A percentile compares a stretch with the other conserved stretches of the same genome.
Evolutionary conservation across 306 rosid genomes (phyloP).

Genomic region (Glycine tomentella): DNA sequence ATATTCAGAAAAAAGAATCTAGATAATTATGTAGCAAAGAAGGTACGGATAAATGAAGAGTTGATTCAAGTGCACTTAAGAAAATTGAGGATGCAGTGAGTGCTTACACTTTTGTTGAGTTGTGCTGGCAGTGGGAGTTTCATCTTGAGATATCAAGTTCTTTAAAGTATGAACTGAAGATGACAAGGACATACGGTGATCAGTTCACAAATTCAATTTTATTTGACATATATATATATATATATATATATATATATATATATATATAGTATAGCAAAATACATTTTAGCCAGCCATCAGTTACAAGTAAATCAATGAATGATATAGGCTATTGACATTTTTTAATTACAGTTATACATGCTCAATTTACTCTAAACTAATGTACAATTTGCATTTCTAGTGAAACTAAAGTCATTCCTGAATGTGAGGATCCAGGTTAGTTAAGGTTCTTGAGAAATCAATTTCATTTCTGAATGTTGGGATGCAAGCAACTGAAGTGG

Average conservation of each 20-base stretch:
- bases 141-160: conserved; percentile 88
- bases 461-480: not conserved
- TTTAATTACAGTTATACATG: not conserved
- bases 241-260: too few species aligned
- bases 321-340: not conserved
- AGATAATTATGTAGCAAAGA: conserved; percentile 12
- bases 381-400: not conserved
- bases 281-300: not conserved
- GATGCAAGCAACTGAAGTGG: not conserved
- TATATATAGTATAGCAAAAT: not conserved
- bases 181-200: conserved; percentile 42
- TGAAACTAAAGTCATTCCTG: not conserved
- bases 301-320: conserved; percentile 16
- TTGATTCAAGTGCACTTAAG: conserved; percentile 13
- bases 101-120: conserved; percentile 81
- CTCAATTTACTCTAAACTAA: not conserved
- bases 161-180: conserved; percentile 78
- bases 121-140: conserved; percentile 70
- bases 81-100: conserved; percentile 30
- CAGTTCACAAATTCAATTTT: too few species aligned
- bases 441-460: not conserved
- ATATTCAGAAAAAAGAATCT: conserved; percentile 31
- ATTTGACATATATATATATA: not conserved
- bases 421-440: conserved; percentile 1
- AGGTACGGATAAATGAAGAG: conserved; percentile 17